phyloP scores from a whole-genome alignment of 192 early-diverging fungal species.

The Coemansia sp. region DNA sequence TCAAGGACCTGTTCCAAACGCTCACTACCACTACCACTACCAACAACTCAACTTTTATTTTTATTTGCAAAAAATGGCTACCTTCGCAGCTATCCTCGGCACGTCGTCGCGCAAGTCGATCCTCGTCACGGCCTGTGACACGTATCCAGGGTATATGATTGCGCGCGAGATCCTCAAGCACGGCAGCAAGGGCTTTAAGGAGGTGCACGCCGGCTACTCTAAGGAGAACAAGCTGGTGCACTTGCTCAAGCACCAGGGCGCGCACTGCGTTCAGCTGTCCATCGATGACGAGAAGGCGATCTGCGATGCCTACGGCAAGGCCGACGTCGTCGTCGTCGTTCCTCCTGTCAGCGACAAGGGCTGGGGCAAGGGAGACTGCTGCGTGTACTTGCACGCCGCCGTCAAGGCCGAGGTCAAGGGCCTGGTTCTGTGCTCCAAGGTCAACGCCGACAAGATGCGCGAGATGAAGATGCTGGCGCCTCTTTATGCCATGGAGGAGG shows the following conservation, averaged over 20 bases:
- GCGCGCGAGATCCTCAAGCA: conserved; percentile 30
- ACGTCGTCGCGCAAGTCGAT: conserved; percentile 28
- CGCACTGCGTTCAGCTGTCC: conserved; percentile 20
- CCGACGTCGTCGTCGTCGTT: conserved; percentile 41
- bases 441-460: conserved; percentile 32
- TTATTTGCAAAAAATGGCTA: conserved; percentile 21
- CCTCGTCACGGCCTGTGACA: conserved; percentile 49
- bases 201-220: conserved; percentile 29
- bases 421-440: conserved; percentile 50
- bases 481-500: conserved; percentile 41
- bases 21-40: not conserved
- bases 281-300: conserved; percentile 32
- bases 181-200: conserved; percentile 28
- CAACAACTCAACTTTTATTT: not conserved
- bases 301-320: conserved; percentile 37
- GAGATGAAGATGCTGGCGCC: conserved; percentile 31
- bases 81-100: conserved; percentile 36
- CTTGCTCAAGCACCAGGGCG: conserved; percentile 40
- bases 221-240: conserved; percentile 45
- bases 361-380: conserved; percentile 25
- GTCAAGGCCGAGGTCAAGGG: conserved; percentile 43
- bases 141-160: conserved; percentile 42
- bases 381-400: conserved; percentile 36
- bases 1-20: not conserved
- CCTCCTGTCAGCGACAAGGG: conserved; percentile 45